Base-by-base conservation (phyloP, 139 green algal species). In the Mesotaenium endlicherianum region DNA sequence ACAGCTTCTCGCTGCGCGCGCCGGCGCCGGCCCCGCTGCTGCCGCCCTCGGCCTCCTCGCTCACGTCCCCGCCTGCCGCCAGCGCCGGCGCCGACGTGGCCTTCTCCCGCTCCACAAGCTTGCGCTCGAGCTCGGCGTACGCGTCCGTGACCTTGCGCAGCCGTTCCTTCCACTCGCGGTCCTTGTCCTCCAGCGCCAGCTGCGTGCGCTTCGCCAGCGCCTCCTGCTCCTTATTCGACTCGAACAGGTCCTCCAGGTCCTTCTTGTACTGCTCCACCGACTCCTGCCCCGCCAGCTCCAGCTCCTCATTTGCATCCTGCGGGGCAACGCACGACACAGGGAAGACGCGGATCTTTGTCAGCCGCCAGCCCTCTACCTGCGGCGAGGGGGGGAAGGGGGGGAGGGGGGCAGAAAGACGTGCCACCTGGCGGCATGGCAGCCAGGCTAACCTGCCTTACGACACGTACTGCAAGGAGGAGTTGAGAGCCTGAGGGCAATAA, bases 171-270 rank as follows among this genome's bases (percentile, higher is more conserved):
- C 77, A 84, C 57, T 84, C 77, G 34, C 16, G 16, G 20, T 84
- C 77, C 14, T 41, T 77, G 41, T 84, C 57, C 6, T 75, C 77
- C 45, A 77, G 11, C 31, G 64, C 57, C 36, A 70, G 34, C 31
- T 78, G 57, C 59, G 26, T 8, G 4, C 47, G 45, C 57, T 76
- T 84, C 11, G 77, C 11, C 57, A 30, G 36, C 36, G 59, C 77
- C 0, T 84, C 77, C 45, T 36, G 49, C 36, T 84, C 57, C 57
- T 77, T 17, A 5, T 45, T 77, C 45, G 77, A 34, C 58, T 77
- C 77, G 58, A 71, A 84, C 31, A 84, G 77, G 17, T 84, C 77
- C 58, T 84, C 77, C 68, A 68, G 39, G 57, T 84, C 77, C 57
- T 68, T 77, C 68, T 30, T 49, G 77, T 84, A 76, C 34, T 84